Evolutionary conservation across 2,329 filamentous ascomycete genomes (phyloP).

Genomic region (Pestalotiopsis sp.): DNA sequence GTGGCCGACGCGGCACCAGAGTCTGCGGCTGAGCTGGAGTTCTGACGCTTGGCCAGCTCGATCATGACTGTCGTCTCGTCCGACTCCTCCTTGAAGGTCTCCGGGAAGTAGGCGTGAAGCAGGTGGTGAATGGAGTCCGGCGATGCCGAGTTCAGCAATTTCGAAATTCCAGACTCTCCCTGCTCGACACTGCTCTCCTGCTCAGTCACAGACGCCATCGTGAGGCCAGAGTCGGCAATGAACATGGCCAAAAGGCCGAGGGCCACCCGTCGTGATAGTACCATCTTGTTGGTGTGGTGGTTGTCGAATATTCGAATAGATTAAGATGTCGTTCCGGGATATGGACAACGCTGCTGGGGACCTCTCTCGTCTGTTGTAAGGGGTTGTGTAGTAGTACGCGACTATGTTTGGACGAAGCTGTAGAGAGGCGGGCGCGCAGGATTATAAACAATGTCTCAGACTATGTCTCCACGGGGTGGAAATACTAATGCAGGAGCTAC

Average conservation of each 20-base stretch:
- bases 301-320: neutral
- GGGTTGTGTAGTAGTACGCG: neutral
- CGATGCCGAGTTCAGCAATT: conserved; percentile 58
- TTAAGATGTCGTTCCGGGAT: neutral
- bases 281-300: conserved; percentile 33
- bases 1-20: conserved; percentile 18
- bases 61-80: conserved; percentile 69
- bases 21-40: conserved; percentile 31
- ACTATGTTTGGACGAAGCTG: neutral
- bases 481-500: conserved; percentile 12
- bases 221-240: conserved; percentile 36
- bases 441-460: conserved; percentile 6
- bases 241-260: conserved; percentile 33
- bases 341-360: neutral
- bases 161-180: conserved; percentile 46
- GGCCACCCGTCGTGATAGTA: conserved; percentile 37
- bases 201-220: conserved; percentile 29
- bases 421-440: neutral
- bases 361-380: conserved; percentile 4
- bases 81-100: conserved; percentile 69
- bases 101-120: conserved; percentile 63
- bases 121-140: conserved; percentile 66
- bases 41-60: conserved; percentile 66
- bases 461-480: neutral
- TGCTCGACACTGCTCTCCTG: conserved; percentile 19